Evolutionary conservation across 2,329 filamentous ascomycete species (phyloP).

Genomic region (Aspergillus pseudoviridinutans): DNA sequence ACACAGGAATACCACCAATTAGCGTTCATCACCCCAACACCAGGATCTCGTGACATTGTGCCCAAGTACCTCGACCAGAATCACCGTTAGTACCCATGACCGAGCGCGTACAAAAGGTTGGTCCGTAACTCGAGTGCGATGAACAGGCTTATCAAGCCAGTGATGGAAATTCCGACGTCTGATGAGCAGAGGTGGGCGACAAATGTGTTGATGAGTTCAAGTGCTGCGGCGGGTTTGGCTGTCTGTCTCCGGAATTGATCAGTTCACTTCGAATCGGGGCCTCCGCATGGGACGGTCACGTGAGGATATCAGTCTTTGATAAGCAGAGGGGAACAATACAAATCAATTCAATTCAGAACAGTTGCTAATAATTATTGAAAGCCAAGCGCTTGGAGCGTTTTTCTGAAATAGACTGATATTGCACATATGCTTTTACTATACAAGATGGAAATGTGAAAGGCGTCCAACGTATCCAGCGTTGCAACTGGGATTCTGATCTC

Average conservation of each 20-base stretch:
- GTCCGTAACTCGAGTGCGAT: not conserved
- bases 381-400: not conserved
- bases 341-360: not conserved
- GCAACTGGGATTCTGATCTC: not conserved
- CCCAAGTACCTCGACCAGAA: conserved; percentile 30
- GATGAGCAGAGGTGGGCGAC: not conserved
- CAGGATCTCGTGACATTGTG: conserved; percentile 2
- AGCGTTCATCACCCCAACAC: not conserved
- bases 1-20: not conserved
- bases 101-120: conserved; percentile 7
- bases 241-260: conserved; percentile 12
- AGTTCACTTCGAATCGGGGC: conserved; percentile 11
- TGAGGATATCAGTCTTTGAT: conserved; percentile 2
- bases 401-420: not conserved
- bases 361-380: not conserved
- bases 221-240: not conserved
- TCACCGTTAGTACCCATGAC: conserved; percentile 36
- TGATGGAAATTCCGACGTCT: not conserved
- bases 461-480: too few relatives aligned
- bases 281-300: conserved; percentile 25
- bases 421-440: not conserved
- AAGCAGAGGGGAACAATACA: not conserved
- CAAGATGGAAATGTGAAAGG: not conserved
- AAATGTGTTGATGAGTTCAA: not conserved
- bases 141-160: not conserved